Evolutionary conservation across 495 filamentous ascomycete species (phyloP).

Genomic region (Eremomyces bilateralis): DNA sequence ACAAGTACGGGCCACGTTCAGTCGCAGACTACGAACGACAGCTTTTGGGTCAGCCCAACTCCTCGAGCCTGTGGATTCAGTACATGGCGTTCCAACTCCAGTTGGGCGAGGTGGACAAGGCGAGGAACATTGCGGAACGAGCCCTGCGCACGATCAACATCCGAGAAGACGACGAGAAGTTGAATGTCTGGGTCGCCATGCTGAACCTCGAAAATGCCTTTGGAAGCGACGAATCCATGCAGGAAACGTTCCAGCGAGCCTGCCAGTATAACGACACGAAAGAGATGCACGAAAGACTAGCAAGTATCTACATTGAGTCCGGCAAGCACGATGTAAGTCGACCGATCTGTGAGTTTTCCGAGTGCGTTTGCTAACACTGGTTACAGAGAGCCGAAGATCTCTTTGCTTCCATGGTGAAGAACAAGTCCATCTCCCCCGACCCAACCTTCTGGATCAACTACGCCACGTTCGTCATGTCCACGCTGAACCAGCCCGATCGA

Average conservation of each 20-base stretch:
- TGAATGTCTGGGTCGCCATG: conserved; percentile 85
- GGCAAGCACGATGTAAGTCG: conserved; percentile 44
- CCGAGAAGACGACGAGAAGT: conserved; percentile 67
- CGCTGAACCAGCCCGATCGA: conserved; percentile 39
- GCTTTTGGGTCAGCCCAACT: conserved; percentile 75
- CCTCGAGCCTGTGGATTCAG: conserved; percentile 70
- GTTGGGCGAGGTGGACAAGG: conserved; percentile 64
- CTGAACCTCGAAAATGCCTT: conserved; percentile 88
- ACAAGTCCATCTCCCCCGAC: conserved; percentile 49
- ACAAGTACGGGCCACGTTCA: conserved; percentile 75
- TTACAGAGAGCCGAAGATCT: conserved; percentile 66
- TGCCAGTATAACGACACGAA: conserved; percentile 85
- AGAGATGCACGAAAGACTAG: conserved; percentile 72
- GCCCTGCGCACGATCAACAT: conserved; percentile 77
- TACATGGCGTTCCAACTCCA: conserved; percentile 97
- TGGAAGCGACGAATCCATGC: conserved; percentile 62
- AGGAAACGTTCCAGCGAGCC: conserved; percentile 75
- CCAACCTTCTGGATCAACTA: conserved; percentile 83
- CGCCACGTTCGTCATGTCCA: conserved; percentile 71
- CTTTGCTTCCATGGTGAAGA: conserved; percentile 68
- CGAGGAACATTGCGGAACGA: conserved; percentile 70
- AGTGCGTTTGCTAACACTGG: conserved; percentile 4
- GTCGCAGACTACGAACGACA: conserved; percentile 82
- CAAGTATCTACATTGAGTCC: conserved; percentile 85
- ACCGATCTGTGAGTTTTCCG: neutral